phyloP scores from a whole-genome alignment of 768 basidiomycete species.

The Termitomyces sp. region DNA sequence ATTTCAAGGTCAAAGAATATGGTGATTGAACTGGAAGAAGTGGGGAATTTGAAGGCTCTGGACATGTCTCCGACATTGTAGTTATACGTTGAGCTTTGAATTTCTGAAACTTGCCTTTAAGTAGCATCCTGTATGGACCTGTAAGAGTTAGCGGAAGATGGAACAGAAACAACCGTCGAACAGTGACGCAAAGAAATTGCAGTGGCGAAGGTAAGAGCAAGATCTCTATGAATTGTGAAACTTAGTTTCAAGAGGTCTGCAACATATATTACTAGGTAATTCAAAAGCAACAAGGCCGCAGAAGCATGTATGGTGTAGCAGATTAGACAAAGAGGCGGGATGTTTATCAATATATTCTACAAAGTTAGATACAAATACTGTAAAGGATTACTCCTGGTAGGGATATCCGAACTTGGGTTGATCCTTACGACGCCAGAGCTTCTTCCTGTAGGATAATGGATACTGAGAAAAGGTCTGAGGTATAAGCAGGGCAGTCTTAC shows the following conservation, averaged over 20 bases:
- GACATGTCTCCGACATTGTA: too few species aligned
- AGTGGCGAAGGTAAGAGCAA: neutral
- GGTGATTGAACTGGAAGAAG: too few species aligned
- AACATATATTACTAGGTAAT: neutral
- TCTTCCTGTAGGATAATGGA: conserved; percentile 56
- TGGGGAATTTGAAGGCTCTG: too few species aligned
- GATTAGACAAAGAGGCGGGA: neutral
- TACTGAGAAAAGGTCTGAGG: conserved; percentile 3
- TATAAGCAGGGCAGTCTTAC: conserved; percentile 42
- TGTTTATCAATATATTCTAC: neutral
- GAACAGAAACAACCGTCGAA: neutral
- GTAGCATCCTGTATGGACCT: neutral
- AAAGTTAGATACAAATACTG: neutral
- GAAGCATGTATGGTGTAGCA: neutral
- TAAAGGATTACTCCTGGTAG: conserved; percentile 61
- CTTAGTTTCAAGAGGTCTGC: neutral
- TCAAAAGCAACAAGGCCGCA: neutral
- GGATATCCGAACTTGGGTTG: conserved; percentile 87
- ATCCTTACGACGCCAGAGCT: conserved; percentile 88
- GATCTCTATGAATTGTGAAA: neutral
- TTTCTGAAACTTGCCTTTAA: neutral
- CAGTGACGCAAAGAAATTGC: neutral
- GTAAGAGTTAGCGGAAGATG: neutral
- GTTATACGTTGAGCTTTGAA: neutral
- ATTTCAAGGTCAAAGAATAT: too few species aligned